Percentiles rank a stretch among this genome's conserved stretches.
phyloP scores from a whole-genome alignment of 495 filamentous ascomycete species.

The Penicillium robsamsonii region DNA sequence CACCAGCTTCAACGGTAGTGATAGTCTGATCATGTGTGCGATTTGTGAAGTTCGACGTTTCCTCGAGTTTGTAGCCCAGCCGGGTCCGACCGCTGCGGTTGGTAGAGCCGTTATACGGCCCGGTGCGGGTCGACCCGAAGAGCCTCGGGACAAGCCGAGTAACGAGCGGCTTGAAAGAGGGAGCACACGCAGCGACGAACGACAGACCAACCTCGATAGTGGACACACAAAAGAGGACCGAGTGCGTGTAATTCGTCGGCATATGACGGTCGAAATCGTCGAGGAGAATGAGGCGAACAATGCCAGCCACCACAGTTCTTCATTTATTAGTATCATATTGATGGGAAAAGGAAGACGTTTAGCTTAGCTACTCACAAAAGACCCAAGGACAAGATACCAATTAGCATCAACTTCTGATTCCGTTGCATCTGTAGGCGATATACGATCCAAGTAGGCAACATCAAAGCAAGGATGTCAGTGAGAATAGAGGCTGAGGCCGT shows the following conservation, averaged over 20 bases:
- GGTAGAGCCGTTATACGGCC: constrained; percentile 11
- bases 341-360: no score
- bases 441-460: constrained; percentile 44
- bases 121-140: constrained; percentile 13
- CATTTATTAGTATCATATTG: neutral
- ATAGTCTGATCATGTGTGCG: neutral
- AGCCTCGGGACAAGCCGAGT: constrained; percentile 14
- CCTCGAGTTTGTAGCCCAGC: constrained; percentile 13
- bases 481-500: constrained; percentile 37
- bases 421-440: constrained; percentile 40
- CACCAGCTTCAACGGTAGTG: neutral
- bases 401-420: constrained; percentile 38
- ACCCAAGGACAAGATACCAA: constrained; percentile 38
- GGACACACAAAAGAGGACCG: constrained; percentile 47
- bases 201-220: constrained; percentile 51
- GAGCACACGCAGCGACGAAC: constrained; percentile 45
- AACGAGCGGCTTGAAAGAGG: constrained; percentile 20
- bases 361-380: constrained; percentile 26
- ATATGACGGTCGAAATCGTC: constrained; percentile 17
- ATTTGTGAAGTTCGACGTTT: neutral
- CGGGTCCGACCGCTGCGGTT: constrained; percentile 6
- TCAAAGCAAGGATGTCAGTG: constrained; percentile 42
- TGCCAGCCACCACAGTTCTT: constrained; percentile 46
- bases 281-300: constrained; percentile 18
- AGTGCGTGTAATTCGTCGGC: constrained; percentile 20